Conservation (phyloP, 106 monocot genomes). For the Ottelia alismoides region DNA sequence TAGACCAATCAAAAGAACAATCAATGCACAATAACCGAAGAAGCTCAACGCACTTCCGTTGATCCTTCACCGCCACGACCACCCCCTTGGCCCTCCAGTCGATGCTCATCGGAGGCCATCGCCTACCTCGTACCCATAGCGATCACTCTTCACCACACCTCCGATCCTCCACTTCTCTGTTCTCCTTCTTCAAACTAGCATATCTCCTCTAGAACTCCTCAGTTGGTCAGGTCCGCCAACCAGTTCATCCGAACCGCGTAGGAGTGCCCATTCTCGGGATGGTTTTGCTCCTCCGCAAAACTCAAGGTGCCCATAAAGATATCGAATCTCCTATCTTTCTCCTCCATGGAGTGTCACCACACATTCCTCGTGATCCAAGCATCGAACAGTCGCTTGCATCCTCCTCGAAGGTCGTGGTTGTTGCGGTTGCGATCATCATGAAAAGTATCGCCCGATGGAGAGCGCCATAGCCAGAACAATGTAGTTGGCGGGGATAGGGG, state of each 20-base stretch:
- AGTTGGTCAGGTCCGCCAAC: slow-evolving; percentile 48
- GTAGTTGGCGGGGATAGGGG: no score
- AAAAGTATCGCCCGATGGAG: not conserved
- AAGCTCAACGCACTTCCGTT: slow-evolving; percentile 21
- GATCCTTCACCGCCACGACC: slow-evolving; percentile 17
- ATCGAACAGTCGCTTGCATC: slow-evolving; percentile 14
- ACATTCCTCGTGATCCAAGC: slow-evolving; percentile 18
- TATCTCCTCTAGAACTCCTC: slow-evolving; percentile 32
- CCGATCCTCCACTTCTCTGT: not conserved
- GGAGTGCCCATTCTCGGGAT: slow-evolving; percentile 6
- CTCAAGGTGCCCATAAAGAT: slow-evolving; percentile 32
- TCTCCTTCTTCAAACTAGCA: slow-evolving; percentile 18
- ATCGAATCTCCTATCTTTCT: slow-evolving; percentile 28
- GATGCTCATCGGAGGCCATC: slow-evolving; percentile 8
- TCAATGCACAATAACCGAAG: no score
- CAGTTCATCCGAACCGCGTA: slow-evolving; percentile 32
- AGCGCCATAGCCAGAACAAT: not conserved
- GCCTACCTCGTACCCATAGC: slow-evolving; percentile 1
- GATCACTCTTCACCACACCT: not conserved
- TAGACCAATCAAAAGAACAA: no score
- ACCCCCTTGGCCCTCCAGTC: slow-evolving; percentile 16
- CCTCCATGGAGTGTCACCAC: slow-evolving; percentile 21
- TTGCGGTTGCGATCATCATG: not conserved
- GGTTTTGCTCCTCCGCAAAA: slow-evolving; percentile 34
- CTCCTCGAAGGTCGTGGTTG: slow-evolving; percentile 13